Percentiles rank a stretch among this genome's conserved stretches.
Evolutionary conservation across 2,329 filamentous ascomycete genomes (phyloP).

Genomic region (Malbranchea cinnamomea): DNA sequence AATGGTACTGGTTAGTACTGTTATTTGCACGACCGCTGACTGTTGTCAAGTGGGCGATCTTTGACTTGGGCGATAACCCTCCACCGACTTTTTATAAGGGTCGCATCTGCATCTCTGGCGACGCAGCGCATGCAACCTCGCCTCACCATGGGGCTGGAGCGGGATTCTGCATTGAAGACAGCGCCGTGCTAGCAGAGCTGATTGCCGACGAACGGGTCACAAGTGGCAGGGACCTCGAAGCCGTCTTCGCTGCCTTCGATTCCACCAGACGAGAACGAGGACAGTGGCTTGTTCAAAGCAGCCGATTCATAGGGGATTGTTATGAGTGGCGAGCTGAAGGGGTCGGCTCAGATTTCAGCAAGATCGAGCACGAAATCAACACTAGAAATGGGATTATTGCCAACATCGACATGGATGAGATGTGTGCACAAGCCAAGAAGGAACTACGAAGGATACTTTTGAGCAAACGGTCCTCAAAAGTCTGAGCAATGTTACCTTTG

Average conservation of each 20-base stretch:
- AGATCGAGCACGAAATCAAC: too few species aligned
- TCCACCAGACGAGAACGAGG: not conserved
- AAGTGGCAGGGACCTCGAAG: constrained; percentile 15
- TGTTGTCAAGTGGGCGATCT: constrained; percentile 5
- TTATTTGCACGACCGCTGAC: too few species aligned
- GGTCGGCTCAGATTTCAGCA: too few species aligned
- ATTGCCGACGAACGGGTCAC: constrained; percentile 10
- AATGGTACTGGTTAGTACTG: too few species aligned
- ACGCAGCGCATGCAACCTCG: constrained; percentile 25
- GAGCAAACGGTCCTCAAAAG: too few species aligned
- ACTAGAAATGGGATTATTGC: too few species aligned
- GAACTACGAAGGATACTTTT: too few species aligned
- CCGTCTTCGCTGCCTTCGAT: constrained; percentile 12
- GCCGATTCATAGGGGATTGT: too few species aligned
- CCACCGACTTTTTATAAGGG: constrained; percentile 19
- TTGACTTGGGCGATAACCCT: constrained; percentile 10
- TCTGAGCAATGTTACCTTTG: too few species aligned
- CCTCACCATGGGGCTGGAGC: constrained; percentile 25
- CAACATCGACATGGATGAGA: too few species aligned
- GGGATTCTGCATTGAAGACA: constrained; percentile 25
- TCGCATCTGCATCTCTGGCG: constrained; percentile 21
- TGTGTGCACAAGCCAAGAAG: too few species aligned
- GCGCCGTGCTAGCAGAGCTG: constrained; percentile 19
- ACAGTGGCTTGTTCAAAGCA: constrained; percentile 3
- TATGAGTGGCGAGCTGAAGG: too few species aligned